Percentiles rank a stretch among this genome's conserved stretches.
Evolutionary conservation across 345 rosid genomes (phyloP).

Genomic region (Kernera saxatilis): DNA sequence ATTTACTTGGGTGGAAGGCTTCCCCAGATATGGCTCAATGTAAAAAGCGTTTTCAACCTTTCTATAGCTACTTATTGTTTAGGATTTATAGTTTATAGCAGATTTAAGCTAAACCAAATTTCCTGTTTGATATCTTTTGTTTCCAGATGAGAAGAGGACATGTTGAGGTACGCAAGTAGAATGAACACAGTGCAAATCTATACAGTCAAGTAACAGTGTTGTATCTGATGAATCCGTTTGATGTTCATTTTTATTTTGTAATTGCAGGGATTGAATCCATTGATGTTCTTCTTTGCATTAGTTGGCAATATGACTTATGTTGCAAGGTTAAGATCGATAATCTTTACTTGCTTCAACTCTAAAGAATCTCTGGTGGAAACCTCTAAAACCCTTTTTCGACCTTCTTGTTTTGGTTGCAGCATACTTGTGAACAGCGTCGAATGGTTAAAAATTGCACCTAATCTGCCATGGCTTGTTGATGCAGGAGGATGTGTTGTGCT

Average conservation of each 20-base stretch:
- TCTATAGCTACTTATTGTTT: not conserved
- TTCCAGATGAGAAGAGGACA: slow-evolving; percentile 77
- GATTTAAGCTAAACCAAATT: too few relatives aligned
- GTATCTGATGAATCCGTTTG: not conserved
- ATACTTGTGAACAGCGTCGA: slow-evolving; percentile 59
- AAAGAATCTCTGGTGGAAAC: not conserved
- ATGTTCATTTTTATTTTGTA: not conserved
- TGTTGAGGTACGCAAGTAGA: slow-evolving; percentile 50
- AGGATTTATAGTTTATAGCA: not conserved
- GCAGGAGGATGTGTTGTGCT: slow-evolving; percentile 82
- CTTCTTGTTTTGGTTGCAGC: slow-evolving; percentile 33
- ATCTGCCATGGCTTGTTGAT: slow-evolving; percentile 85
- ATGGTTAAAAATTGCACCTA: slow-evolving; percentile 60
- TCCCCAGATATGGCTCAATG: slow-evolving; percentile 83
- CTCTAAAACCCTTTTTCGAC: not conserved
- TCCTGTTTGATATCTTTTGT: not conserved
- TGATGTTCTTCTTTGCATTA: slow-evolving; percentile 79
- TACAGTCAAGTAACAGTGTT: not conserved
- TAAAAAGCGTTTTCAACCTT: slow-evolving; percentile 22
- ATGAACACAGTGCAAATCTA: not conserved
- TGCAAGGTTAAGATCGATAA: slow-evolving; percentile 46
- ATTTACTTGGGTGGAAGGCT: slow-evolving; percentile 91
- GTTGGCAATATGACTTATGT: slow-evolving; percentile 74
- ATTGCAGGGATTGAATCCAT: slow-evolving; percentile 74
- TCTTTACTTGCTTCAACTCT: not conserved